Evolutionary conservation across 2,329 filamentous ascomycete species (phyloP), one percentile per base, ranked within the genome.

Genomic region (Aspergillus proliferans): DNA sequence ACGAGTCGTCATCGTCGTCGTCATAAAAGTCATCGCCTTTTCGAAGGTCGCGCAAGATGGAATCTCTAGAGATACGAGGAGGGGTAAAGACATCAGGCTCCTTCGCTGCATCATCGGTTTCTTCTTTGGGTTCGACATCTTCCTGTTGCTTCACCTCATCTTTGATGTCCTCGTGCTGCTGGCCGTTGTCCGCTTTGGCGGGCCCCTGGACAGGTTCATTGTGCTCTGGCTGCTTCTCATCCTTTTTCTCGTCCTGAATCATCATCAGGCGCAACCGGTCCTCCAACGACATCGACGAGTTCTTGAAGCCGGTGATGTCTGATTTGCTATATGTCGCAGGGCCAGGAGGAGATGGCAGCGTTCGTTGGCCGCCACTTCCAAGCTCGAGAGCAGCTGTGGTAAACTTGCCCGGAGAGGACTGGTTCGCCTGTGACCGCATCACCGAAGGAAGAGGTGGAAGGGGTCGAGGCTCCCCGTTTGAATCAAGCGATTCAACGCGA

Each of bases 211-310:
- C 21, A 19, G 42, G 39, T 5, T 46, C n/a, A 34, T 48, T 43
- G 3, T 26, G 12, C 12, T 46, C 26, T 24, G 44, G 18, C 12
- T 42, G 28, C 12, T 42, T 22, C 19, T 49, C 49, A 42, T 46
- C 49, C 6, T 55, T 49, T 1, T 73, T 74, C 49, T 85, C 83
- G 15, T 88, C 87, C 21, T 76, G 71, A 42, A 91, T 79, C 84
- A 92, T 90, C 88, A 96, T 93, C 43, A 95, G 78, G 62, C 86
- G 85, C 46, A 96, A 75, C 42, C 90, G 81, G 64, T 96, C 90
- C 64, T 95, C 89, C 3, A 95, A 76, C 0, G 89, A 82, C 83
- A 95, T 89, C 52, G 83, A 87, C 49, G 79, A 79, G 54, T 84
- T 84, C 46, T 83, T 83, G 64, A 93, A 85, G 58, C 81, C 86